phyloP scores from a whole-genome alignment of 2,329 filamentous ascomycete species.

The Pezicula radicicola region DNA sequence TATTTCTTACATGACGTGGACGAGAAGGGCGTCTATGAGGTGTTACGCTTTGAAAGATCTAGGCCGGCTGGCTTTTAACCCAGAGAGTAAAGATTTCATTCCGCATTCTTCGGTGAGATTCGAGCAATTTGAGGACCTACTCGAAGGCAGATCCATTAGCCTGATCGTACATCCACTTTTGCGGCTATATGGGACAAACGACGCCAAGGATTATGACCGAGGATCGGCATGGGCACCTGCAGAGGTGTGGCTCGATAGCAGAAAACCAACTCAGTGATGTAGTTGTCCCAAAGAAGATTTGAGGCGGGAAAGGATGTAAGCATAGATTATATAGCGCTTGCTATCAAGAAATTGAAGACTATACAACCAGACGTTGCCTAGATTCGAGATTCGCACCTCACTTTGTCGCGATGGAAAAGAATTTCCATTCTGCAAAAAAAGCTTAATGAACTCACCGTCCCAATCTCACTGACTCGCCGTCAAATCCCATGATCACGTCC shows the following conservation, averaged over 20 bases:
- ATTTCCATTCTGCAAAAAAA: too few species aligned
- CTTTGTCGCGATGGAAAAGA: too few species aligned
- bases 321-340: too few species aligned
- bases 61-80: neutral
- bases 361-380: too few species aligned
- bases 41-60: constrained; percentile 5
- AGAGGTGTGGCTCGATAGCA: constrained; percentile 20
- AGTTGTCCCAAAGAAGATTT: too few species aligned
- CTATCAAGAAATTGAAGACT: too few species aligned
- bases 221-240: constrained; percentile 11
- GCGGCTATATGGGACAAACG: constrained; percentile 11
- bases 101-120: constrained; percentile 10
- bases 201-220: constrained; percentile 15
- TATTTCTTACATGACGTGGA: constrained; percentile 14
- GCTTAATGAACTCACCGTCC: too few species aligned
- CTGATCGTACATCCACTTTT: constrained; percentile 15
- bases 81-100: constrained; percentile 1
- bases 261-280: too few species aligned
- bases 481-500: too few species aligned
- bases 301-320: too few species aligned
- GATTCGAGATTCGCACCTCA: too few species aligned
- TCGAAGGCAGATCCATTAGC: constrained; percentile 6
- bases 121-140: constrained; percentile 8
- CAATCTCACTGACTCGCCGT: too few species aligned
- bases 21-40: constrained; percentile 7